Conservation (phyloP, 2,329 filamentous ascomycete species). For the Fusarium musae region DNA sequence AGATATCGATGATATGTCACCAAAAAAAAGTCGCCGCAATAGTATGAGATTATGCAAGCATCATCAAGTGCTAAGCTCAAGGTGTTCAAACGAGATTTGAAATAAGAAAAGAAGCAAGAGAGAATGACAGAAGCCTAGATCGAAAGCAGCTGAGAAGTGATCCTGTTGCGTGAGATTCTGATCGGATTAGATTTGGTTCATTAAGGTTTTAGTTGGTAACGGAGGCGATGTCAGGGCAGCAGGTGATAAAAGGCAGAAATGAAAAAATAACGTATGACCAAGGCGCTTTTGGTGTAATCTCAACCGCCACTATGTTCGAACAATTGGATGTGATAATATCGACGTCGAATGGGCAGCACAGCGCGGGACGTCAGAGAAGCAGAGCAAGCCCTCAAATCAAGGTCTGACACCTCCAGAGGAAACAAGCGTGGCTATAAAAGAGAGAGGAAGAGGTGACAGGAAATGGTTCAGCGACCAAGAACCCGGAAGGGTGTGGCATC, state of each 20-base stretch:
- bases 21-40: constrained; percentile 29
- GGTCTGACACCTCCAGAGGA: constrained; percentile 8
- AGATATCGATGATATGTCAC: constrained; percentile 13
- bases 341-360: constrained; percentile 34
- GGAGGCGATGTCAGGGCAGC: constrained; percentile 30
- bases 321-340: constrained; percentile 7
- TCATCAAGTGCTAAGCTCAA: constrained; percentile 26
- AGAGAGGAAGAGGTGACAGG: constrained; percentile 9
- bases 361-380: constrained; percentile 24
- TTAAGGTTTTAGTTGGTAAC: constrained; percentile 9
- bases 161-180: neutral
- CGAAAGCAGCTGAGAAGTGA: constrained; percentile 1
- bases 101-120: neutral
- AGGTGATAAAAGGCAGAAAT: constrained; percentile 18
- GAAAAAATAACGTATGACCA: constrained; percentile 12
- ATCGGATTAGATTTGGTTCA: constrained; percentile 9
- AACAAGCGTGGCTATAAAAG: constrained; percentile 14
- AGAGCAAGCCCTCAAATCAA: constrained; percentile 24
- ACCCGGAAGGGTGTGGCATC: constrained; percentile 31
- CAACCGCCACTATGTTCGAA: constrained; percentile 2
- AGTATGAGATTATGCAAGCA: constrained; percentile 24
- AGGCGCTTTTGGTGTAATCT: constrained; percentile 27
- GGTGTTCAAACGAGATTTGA: neutral
- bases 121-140: neutral
- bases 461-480: constrained; percentile 9